Evolutionary conservation across 805 yeast species (phyloP).

Genomic region (Spathaspora girioi): DNA sequence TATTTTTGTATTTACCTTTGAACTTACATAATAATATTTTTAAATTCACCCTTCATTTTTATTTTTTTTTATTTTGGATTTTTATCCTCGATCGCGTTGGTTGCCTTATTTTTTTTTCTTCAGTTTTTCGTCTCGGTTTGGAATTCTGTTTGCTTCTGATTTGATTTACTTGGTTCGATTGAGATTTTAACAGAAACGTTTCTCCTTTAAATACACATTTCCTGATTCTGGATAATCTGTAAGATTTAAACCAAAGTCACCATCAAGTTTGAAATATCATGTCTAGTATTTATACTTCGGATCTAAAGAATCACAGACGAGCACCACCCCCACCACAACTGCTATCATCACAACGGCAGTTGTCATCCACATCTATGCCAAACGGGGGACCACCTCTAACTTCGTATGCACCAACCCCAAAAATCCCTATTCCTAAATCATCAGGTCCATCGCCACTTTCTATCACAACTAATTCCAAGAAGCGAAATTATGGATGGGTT

Average conservation of each 20-base stretch:
- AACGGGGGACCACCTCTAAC: background rate
- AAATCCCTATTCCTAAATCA: background rate
- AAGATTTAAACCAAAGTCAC: too few relatives aligned
- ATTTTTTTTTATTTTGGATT: background rate
- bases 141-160: background rate
- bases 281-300: conserved; percentile 40
- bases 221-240: too few relatives aligned
- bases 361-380: background rate
- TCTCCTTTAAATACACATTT: background rate
- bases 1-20: background rate
- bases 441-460: conserved; percentile 5
- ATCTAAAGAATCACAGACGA: conserved; percentile 37
- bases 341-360: background rate
- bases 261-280: conserved; percentile 11
- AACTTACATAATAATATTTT: background rate
- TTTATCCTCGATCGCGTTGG: background rate
- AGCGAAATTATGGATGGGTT: conserved; percentile 73
- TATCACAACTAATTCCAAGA: conserved; percentile 21
- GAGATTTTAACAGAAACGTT: background rate
- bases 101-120: background rate
- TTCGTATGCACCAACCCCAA: conserved; percentile 3
- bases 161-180: background rate
- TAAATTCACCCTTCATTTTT: background rate
- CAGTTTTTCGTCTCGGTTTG: background rate
- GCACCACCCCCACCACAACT: conserved; percentile 37